A percentile compares a stretch with the other conserved stretches of the same genome.
Evolutionary conservation across 306 rosid species (phyloP).

Genomic region (Castanospermum australe): DNA sequence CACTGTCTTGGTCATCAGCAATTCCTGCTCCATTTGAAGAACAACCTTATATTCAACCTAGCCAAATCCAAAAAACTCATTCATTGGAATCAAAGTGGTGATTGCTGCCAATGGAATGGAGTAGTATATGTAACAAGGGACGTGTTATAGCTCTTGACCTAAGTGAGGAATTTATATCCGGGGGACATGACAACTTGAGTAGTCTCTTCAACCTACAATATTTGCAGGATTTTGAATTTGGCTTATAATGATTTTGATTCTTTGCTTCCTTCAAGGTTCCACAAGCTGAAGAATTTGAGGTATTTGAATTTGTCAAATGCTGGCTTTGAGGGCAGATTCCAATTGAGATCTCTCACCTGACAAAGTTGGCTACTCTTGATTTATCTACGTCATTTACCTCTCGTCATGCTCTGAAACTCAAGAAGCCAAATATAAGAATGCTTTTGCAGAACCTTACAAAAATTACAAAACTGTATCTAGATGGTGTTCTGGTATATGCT

Average conservation of each 20-base stretch:
- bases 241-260: conserved; percentile 3
- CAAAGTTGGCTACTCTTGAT: conserved; percentile 28
- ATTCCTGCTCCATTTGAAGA: too few relatives aligned
- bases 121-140: conserved; percentile 25
- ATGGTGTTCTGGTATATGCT: too few relatives aligned
- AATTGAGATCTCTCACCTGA: conserved; percentile 30
- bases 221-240: conserved; percentile 29
- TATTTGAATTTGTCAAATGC: conserved; percentile 25
- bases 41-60: too few relatives aligned
- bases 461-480: too few relatives aligned
- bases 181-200: background rate
- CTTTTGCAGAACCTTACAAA: too few relatives aligned
- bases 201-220: conserved; percentile 29
- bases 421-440: background rate
- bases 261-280: conserved; percentile 27
- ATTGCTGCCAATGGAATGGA: conserved; percentile 41
- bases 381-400: background rate
- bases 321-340: conserved; percentile 34
- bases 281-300: conserved; percentile 12
- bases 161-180: background rate
- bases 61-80: too few relatives aligned
- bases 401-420: background rate
- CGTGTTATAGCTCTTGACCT: background rate
- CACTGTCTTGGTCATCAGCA: too few relatives aligned
- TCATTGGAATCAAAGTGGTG: background rate